These are phyloP conservation scores for Bolboschoenoplectus hybrid DNA, from an alignment of 202 grass and related monocot species.

Conservation along the genomic window DNA sequence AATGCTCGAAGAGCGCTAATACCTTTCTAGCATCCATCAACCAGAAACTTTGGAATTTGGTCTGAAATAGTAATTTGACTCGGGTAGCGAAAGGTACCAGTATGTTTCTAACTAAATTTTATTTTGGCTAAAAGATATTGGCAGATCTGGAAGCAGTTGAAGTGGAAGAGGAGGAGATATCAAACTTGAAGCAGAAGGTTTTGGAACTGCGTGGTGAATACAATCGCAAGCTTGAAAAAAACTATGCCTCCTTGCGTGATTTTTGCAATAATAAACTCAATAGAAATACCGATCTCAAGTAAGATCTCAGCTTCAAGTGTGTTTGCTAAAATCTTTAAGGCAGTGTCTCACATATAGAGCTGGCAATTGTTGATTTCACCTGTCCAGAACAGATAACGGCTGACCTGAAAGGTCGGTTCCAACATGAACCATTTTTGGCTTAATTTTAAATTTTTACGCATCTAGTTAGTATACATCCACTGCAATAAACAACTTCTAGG, in stretches of 20 bases:
- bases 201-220: slow-evolving; percentile 78
- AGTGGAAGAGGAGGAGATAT: slow-evolving; percentile 82
- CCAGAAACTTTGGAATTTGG: neutral
- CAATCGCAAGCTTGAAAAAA: slow-evolving; percentile 55
- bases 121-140: slow-evolving; percentile 60
- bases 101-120: slow-evolving; percentile 32
- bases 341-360: neutral
- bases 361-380: neutral
- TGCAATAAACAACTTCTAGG: neutral
- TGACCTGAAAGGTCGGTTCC: slow-evolving; percentile 9
- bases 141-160: slow-evolving; percentile 85
- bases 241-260: slow-evolving; percentile 68
- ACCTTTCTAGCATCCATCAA: neutral
- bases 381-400: neutral
- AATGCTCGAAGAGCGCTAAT: neutral
- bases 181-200: slow-evolving; percentile 90
- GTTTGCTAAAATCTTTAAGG: slow-evolving; percentile 23
- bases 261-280: slow-evolving; percentile 71
- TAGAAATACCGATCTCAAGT: slow-evolving; percentile 53
- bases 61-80: slow-evolving; percentile 17
- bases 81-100: neutral
- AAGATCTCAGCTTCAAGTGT: slow-evolving; percentile 44
- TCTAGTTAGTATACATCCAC: too few species aligned
- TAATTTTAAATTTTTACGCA: neutral
- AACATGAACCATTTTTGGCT: neutral